Evolutionary conservation across 192 early-diverging fungal genomes (phyloP).

Genomic region (Diversispora epigaea): DNA sequence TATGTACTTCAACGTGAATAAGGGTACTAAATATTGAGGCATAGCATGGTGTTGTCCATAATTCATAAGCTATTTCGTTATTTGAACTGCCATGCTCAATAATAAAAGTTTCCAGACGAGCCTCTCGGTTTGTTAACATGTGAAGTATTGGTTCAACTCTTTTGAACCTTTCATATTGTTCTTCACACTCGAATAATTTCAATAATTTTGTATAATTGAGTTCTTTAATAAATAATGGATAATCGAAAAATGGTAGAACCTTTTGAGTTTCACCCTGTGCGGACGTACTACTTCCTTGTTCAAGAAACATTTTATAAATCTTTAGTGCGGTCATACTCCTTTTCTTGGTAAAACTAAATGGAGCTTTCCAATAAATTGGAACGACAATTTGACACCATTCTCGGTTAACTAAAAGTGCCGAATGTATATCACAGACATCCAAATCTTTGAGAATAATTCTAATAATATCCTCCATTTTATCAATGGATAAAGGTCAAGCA

Average conservation of each 20-base stretch:
- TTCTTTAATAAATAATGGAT: conserved; percentile 9
- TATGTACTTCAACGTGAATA: too few relatives aligned
- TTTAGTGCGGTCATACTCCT: conserved; percentile 4
- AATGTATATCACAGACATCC: conserved; percentile 22
- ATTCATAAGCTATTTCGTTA: too few relatives aligned
- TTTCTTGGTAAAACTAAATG: conserved; percentile 26
- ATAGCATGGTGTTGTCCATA: too few relatives aligned
- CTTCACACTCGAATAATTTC: background rate
- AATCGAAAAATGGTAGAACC: conserved; percentile 6
- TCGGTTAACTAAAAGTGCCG: conserved; percentile 25
- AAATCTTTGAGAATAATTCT: conserved; percentile 5
- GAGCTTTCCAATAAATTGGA: conserved; percentile 30
- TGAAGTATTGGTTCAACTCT: conserved; percentile 11
- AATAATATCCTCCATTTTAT: conserved; percentile 14
- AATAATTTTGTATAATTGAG: conserved; percentile 27
- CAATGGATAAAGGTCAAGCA: too few relatives aligned
- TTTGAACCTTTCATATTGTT: too few relatives aligned
- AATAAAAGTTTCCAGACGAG: conserved; percentile 16
- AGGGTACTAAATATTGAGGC: too few relatives aligned
- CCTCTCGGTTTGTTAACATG: conserved; percentile 14
- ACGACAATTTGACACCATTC: background rate
- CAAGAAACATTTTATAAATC: conserved; percentile 22
- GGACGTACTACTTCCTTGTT: background rate
- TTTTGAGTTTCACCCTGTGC: background rate
- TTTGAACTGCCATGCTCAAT: conserved; percentile 22